A percentile compares a stretch with the other conserved stretches of the same genome.
These are phyloP conservation scores for Claviceps monticola DNA, from an alignment of 2,329 filamentous ascomycete species.

Conservation along the genomic window DNA sequence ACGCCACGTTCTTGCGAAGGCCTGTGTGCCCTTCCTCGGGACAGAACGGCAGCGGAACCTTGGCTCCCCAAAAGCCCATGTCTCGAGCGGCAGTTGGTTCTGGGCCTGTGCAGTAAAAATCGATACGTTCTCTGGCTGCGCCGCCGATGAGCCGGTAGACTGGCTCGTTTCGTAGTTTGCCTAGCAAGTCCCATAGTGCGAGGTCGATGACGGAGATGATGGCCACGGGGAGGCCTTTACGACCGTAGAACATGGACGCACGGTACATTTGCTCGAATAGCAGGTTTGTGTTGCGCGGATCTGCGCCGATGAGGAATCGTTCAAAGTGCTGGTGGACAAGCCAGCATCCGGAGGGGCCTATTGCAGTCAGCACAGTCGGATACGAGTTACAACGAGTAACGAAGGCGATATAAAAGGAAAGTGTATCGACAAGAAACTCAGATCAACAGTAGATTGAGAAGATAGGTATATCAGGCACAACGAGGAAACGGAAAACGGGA, in stretches of 20 bases:
- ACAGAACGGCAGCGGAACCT: constrained; percentile 80
- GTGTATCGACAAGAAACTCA: too few relatives aligned
- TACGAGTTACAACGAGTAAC: too few relatives aligned
- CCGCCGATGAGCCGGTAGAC: constrained; percentile 92
- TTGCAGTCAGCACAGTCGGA: not conserved
- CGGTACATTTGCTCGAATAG: constrained; percentile 96
- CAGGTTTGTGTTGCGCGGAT: constrained; percentile 81
- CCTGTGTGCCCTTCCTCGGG: constrained; percentile 75
- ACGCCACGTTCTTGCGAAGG: constrained; percentile 79
- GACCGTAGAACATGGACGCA: constrained; percentile 89
- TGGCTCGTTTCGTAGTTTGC: constrained; percentile 82
- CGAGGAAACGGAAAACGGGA: not conserved
- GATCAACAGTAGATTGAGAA: too few relatives aligned
- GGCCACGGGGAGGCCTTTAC: constrained; percentile 79
- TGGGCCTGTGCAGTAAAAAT: constrained; percentile 93
- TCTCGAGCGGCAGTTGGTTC: constrained; percentile 65
- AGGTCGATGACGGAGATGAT: constrained; percentile 92
- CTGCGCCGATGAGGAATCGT: constrained; percentile 76
- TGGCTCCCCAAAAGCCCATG: constrained; percentile 84
- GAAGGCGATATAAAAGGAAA: not conserved
- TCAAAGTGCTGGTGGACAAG: constrained; percentile 87
- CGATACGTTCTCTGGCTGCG: constrained; percentile 65
- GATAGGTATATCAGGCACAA: too few relatives aligned
- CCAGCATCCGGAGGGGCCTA: constrained; percentile 82
- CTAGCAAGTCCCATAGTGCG: constrained; percentile 81